phyloP scores from a whole-genome alignment of 257 asterid species.

The Penstemon davidsonii region DNA sequence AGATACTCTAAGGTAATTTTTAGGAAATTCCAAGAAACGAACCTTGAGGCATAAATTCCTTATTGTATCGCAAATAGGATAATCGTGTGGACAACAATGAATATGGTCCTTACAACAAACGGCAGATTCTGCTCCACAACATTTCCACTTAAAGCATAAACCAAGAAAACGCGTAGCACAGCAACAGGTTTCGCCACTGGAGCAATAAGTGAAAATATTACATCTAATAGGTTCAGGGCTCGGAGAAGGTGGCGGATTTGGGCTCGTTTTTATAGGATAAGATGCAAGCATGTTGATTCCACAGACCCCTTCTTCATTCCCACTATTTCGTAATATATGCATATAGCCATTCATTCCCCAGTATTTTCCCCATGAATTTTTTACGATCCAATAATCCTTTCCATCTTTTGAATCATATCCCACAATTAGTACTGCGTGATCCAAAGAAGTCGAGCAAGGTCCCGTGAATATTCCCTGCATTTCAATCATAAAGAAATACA shows the following conservation, averaged over 20 bases:
- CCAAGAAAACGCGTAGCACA: constrained; percentile 65
- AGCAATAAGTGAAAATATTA: constrained; percentile 60
- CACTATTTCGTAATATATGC: constrained; percentile 59
- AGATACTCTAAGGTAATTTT: no score
- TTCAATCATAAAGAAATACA: neutral
- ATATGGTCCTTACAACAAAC: constrained; percentile 70
- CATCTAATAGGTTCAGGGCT: constrained; percentile 54
- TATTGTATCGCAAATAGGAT: constrained; percentile 44
- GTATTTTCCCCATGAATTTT: constrained; percentile 88
- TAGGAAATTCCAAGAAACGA: no score
- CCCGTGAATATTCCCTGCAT: constrained; percentile 86
- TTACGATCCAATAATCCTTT: constrained; percentile 81
- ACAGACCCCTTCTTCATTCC: constrained; percentile 60
- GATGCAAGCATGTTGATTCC: constrained; percentile 86
- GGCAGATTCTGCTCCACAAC: constrained; percentile 74
- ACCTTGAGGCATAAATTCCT: constrained; percentile 51
- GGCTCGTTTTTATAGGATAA: constrained; percentile 82
- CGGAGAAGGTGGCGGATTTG: constrained; percentile 86
- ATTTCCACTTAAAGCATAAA: constrained; percentile 74
- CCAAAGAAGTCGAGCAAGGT: constrained; percentile 79
- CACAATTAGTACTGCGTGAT: constrained; percentile 88
- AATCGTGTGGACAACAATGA: constrained; percentile 78
- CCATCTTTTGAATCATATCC: constrained; percentile 83
- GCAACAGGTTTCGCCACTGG: constrained; percentile 80
- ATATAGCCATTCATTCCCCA: constrained; percentile 91